Conservation (phyloP, 2,329 filamentous ascomycete genomes). For the Metarhizium sp. region DNA sequence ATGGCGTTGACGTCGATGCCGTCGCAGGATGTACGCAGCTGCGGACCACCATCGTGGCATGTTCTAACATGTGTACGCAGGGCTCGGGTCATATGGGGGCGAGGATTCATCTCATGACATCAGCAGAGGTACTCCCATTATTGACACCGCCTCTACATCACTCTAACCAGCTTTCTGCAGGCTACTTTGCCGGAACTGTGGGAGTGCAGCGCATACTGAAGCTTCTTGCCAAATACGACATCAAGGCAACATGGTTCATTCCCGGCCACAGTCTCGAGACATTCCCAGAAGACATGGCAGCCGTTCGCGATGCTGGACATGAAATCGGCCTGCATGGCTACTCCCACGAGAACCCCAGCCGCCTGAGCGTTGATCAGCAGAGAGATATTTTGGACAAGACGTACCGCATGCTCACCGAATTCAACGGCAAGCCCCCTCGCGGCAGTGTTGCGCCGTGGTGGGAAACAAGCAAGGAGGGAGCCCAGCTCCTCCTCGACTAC, state of each 20-base stretch:
- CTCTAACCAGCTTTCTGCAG: conserved; percentile 18
- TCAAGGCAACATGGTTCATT: conserved; percentile 52
- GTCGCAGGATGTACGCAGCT: background rate
- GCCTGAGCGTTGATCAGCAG: conserved; percentile 69
- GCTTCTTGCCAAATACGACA: conserved; percentile 61
- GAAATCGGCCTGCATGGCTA: conserved; percentile 58
- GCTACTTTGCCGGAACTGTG: conserved; percentile 59
- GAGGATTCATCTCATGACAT: conserved; percentile 66
- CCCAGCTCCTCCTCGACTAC: conserved; percentile 54
- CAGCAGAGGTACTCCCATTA: conserved; percentile 43
- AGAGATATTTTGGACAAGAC: conserved; percentile 67
- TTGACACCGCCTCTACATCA: background rate
- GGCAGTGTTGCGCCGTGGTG: conserved; percentile 68
- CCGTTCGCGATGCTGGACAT: conserved; percentile 35
- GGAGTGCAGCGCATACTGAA: conserved; percentile 58
- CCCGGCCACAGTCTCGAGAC: conserved; percentile 39
- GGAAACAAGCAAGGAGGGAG: conserved; percentile 61
- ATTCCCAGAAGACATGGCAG: conserved; percentile 35
- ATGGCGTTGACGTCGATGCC: background rate
- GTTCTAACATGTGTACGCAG: background rate
- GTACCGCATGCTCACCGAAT: conserved; percentile 59
- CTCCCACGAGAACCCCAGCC: conserved; percentile 62
- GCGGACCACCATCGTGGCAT: background rate
- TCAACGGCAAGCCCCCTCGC: conserved; percentile 60
- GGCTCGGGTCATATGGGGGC: conserved; percentile 67